Percentiles rank a stretch among this genome's conserved stretches.
Conservation (phyloP, 2,329 filamentous ascomycete species). For the Coniella vitis region DNA sequence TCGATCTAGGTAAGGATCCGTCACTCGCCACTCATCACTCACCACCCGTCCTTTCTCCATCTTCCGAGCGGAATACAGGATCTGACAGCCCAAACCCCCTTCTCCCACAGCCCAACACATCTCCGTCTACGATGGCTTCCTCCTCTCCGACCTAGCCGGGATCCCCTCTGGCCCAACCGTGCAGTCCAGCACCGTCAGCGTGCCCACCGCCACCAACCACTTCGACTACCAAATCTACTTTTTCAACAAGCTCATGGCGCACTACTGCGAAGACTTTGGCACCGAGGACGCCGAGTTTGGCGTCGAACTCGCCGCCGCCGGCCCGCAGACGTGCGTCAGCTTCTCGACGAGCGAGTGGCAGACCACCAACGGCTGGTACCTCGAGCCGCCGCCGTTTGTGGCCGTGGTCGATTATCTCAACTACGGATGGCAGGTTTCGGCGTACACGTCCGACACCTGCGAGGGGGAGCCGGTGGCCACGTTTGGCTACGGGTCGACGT, state of each 20-base stretch:
- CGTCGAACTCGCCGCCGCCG: not conserved
- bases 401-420: not conserved
- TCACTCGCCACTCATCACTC: no score
- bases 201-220: not conserved
- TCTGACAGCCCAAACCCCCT: not conserved
- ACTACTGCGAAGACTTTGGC: not conserved
- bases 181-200: not conserved
- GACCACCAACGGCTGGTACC: not conserved
- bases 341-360: not conserved
- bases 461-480: not conserved
- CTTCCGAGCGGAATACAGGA: not conserved
- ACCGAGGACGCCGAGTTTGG: not conserved
- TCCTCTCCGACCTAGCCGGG: not conserved
- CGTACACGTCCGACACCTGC: not conserved
- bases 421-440: constrained; percentile 1
- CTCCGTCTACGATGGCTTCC: not conserved
- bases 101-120: not conserved
- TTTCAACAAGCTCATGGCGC: not conserved
- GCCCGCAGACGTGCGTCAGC: not conserved
- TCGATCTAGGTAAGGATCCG: not conserved
- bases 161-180: not conserved
- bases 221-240: not conserved
- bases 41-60: no score
- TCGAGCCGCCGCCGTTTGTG: not conserved
- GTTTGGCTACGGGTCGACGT: not conserved